Conservation (phyloP, 1,139 yeast species). For the Saccharomyces hybrid region DNA sequence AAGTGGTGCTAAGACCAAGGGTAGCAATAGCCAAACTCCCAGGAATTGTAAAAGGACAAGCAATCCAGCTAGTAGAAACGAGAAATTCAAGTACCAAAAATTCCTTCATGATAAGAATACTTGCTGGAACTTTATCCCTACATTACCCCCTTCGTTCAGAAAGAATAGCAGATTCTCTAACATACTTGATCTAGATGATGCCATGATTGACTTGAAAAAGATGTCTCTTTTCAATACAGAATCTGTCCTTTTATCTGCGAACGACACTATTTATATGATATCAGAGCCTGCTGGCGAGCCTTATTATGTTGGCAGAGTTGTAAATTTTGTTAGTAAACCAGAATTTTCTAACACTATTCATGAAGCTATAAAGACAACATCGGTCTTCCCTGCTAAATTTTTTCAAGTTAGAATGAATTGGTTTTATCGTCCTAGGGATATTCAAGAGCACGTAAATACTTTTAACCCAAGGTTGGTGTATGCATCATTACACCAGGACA, state of each 20-base stretch:
- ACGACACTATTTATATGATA: slow-evolving; percentile 74
- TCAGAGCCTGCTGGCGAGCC: slow-evolving; percentile 97
- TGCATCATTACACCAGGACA: slow-evolving; percentile 83
- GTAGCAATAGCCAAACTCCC: neutral
- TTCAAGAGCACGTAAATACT: slow-evolving; percentile 37
- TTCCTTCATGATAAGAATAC: slow-evolving; percentile 19
- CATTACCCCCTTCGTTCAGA: slow-evolving; percentile 25
- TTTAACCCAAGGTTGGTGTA: slow-evolving; percentile 66
- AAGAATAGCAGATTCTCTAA: slow-evolving; percentile 30
- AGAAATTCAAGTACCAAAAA: slow-evolving; percentile 16
- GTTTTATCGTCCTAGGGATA: slow-evolving; percentile 87
- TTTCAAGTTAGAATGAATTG: slow-evolving; percentile 72
- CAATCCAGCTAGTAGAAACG: slow-evolving; percentile 4
- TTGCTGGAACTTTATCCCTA: slow-evolving; percentile 30
- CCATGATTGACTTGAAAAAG: slow-evolving; percentile 30
- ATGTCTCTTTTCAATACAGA: slow-evolving; percentile 25
- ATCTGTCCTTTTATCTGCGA: slow-evolving; percentile 32
- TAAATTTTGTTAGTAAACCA: slow-evolving; percentile 54
- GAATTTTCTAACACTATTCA: slow-evolving; percentile 18
- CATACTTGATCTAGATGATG: slow-evolving; percentile 36
- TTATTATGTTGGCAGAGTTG: slow-evolving; percentile 76
- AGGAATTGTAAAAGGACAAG: neutral
- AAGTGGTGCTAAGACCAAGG: neutral
- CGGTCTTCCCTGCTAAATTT: slow-evolving; percentile 38
- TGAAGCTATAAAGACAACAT: slow-evolving; percentile 12